Base-by-base conservation (phyloP, 225 moss, liverwort and hornwort genomes). In the Ulota crispa region DNA sequence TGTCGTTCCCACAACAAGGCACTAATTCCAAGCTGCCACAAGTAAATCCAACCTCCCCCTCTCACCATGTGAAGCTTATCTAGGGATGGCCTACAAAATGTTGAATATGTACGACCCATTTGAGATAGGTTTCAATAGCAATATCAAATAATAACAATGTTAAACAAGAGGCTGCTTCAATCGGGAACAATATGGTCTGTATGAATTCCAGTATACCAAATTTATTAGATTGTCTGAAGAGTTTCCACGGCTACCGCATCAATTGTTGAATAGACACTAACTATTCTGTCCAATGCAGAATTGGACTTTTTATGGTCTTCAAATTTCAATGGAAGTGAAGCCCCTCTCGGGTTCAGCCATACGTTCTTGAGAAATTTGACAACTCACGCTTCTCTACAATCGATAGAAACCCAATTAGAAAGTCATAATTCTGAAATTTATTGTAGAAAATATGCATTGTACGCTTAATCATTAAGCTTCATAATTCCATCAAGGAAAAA, bases 11-110 rank as follows among this genome's bases (percentile, higher is more conserved):
- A 23, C 63, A 84, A 6, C 67, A 77, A 12, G 70, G 72, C 24
- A 65, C 61, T 45, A 32, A 68, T 52, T 59, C 75, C 59, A 80
- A 87, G 62, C 63, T 81, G 75, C 72, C 39, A 23, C 45, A 87
- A 86, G 84, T 88, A 24, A 24, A 81, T 9, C 61, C 34, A 41
- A 9, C 27, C 59, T 27, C 41, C 43, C 37, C 70, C 23, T 41
- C 43, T 37, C 54, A 64, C 13, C 30, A 56, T 63, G 52, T 27
- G 34, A 73, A 53, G n/a, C 62, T 72, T 18, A 0, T 30, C 16
- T 64, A 15, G 56, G 21, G 55, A n/a, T 31, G 64, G 57, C 1
- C 59, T 24, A 32, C 45, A 79, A 39, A 39, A 23, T 10, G 9
- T 56, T 27, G 34, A 36, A 8, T 37, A 36, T 55, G 19, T 23